phyloP scores from a whole-genome alignment of 306 rosid genomes.

The Corylus heterophylla region DNA sequence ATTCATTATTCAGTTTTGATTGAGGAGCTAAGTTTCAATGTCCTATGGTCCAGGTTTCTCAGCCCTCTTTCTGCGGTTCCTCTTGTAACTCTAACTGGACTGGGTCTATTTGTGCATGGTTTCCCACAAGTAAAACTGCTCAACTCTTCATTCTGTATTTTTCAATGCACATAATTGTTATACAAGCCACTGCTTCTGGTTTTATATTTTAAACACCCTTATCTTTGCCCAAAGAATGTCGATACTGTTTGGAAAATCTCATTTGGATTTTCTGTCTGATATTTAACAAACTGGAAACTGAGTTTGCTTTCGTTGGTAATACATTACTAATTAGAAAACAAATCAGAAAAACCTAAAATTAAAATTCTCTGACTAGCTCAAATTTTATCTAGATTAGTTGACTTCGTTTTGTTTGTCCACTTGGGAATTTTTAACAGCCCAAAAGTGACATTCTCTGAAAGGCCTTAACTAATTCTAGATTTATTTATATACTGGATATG shows the following conservation, averaged over 20 bases:
- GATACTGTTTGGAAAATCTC: background rate
- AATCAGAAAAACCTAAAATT: no score
- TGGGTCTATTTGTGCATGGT: conserved; percentile 64
- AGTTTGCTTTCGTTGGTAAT: background rate
- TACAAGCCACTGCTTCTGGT: background rate
- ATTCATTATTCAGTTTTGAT: conserved; percentile 13
- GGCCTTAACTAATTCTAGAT: background rate
- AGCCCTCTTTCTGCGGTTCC: conserved; percentile 82
- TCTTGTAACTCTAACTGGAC: conserved; percentile 81
- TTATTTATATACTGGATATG: background rate
- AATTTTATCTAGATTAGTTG: no score
- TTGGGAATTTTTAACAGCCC: background rate
- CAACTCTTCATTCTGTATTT: conserved; percentile 4
- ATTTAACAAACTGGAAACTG: background rate
- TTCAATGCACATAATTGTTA: background rate
- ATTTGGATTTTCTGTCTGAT: background rate
- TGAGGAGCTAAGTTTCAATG: conserved; percentile 14
- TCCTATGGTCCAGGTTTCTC: conserved; percentile 60
- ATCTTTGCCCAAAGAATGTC: background rate
- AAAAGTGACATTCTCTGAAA: background rate
- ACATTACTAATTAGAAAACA: no score
- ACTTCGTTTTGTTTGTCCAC: background rate
- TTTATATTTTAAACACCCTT: background rate
- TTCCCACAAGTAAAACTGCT: conserved; percentile 61
- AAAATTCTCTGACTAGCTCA: no score